Conservation (phyloP, 2,329 filamentous ascomycete genomes). For the Karstenula rhodostoma region DNA sequence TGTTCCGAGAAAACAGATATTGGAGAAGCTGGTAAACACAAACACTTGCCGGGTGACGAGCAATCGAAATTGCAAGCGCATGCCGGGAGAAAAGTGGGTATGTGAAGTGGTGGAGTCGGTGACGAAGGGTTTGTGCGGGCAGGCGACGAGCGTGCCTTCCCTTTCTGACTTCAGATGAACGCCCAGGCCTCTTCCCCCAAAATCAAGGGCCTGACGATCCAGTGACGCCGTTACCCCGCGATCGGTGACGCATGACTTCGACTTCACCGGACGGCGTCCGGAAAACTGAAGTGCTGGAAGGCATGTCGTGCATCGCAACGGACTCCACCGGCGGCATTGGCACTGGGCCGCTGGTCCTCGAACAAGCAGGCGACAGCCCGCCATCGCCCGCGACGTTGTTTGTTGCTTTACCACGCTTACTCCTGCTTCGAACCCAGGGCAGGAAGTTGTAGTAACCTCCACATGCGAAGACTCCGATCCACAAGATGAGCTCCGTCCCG, state of each 20-base stretch:
- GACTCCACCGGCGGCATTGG: slow-evolving; percentile 16
- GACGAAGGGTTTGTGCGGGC: slow-evolving; percentile 11
- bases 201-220: neutral
- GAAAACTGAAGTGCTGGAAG: slow-evolving; percentile 71
- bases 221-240: slow-evolving; percentile 13
- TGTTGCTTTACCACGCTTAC: slow-evolving; percentile 27
- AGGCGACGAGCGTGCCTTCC: slow-evolving; percentile 8
- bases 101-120: neutral
- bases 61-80: slow-evolving; percentile 8
- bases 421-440: slow-evolving; percentile 62
- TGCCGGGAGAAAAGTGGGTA: neutral
- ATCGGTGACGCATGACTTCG: slow-evolving; percentile 35
- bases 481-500: slow-evolving; percentile 69
- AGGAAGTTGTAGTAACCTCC: slow-evolving; percentile 71
- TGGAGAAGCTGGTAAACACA: slow-evolving; percentile 4
- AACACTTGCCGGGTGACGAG: slow-evolving; percentile 1
- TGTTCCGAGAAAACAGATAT: neutral
- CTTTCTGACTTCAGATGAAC: neutral
- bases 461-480: slow-evolving; percentile 72
- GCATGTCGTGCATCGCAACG: slow-evolving; percentile 58
- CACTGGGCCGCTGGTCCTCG: slow-evolving; percentile 12
- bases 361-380: neutral
- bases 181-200: slow-evolving; percentile 1
- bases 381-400: slow-evolving; percentile 11
- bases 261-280: slow-evolving; percentile 60